Conservation (phyloP, 2,329 filamentous ascomycete species). For the Mariannaea sp. region DNA sequence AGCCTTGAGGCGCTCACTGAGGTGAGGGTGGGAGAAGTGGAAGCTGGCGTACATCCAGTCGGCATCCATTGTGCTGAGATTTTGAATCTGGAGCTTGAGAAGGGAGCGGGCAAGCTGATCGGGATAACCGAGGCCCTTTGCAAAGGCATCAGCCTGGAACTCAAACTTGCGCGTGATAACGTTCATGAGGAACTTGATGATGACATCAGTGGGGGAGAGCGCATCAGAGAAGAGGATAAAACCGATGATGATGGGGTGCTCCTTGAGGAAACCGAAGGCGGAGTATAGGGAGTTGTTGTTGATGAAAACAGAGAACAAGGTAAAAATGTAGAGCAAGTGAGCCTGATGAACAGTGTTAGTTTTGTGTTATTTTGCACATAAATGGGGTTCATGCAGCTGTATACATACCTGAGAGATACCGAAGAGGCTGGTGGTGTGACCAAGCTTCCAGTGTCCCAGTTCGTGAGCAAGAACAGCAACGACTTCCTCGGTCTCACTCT, state of each 20-base stretch:
- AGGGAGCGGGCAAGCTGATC: slow-evolving; percentile 82
- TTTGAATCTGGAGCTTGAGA: slow-evolving; percentile 98
- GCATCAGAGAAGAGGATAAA: slow-evolving; percentile 98
- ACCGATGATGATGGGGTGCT: slow-evolving; percentile 92
- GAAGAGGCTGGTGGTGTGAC: slow-evolving; percentile 91
- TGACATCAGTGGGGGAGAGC: slow-evolving; percentile 90
- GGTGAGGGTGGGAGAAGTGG: slow-evolving; percentile 96
- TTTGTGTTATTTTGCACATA: slow-evolving; percentile 35
- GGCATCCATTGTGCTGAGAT: slow-evolving; percentile 97
- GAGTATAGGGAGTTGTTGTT: slow-evolving; percentile 91
- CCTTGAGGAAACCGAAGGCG: slow-evolving; percentile 83
- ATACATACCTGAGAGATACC: slow-evolving; percentile 73
- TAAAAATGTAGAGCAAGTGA: slow-evolving; percentile 96
- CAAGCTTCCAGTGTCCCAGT: slow-evolving; percentile 94
- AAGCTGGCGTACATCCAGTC: slow-evolving; percentile 99
- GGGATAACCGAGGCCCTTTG: slow-evolving; percentile 80
- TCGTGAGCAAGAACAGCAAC: slow-evolving; percentile 95
- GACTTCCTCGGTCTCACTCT: slow-evolving; percentile 89
- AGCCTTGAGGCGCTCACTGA: slow-evolving; percentile 90
- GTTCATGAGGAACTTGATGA: slow-evolving; percentile 96
- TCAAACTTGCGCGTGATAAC: slow-evolving; percentile 92
- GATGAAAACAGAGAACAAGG: slow-evolving; percentile 95
- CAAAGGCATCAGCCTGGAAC: slow-evolving; percentile 94
- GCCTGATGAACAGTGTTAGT: slow-evolving; percentile 55
- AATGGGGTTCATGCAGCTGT: neutral